Evolutionary conservation across 176 grass and related monocot species (phyloP), one percentile per base, ranked within the genome.

Genomic region (Hsuehochloa calcarea): DNA sequence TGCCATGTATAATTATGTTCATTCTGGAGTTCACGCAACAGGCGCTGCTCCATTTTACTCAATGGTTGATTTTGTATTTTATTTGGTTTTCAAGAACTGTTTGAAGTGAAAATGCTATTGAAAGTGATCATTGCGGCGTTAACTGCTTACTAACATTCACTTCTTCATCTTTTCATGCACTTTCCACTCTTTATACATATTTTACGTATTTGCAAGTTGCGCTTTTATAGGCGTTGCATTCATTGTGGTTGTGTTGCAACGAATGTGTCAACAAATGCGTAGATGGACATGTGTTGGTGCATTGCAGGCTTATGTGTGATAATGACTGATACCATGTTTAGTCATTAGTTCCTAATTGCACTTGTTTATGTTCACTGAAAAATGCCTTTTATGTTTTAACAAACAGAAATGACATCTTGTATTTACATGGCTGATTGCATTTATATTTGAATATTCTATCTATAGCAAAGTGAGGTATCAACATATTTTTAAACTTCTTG

Each of bases 191-290:
- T 16, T 3, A 25, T 3, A 25, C 69, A n/a, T 10, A n/a, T 56
- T 58, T 58, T 58, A 25, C 10, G n/a, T 23, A 60, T 60, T 25
- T 60, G 2, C n/a, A 60, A 23, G 10, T 31, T 49, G 43, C 6
- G 27, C 65, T 70, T 72, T 76, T 71, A 72, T 54, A 67, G 47
- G 65, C 22, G 59, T 84, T 84, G 40, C 27, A 65, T 55, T 84
- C 29, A 66, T 84, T 75, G 17, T 44, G 17, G 9, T 39, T 74
- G 50, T 40, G 29, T 75, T 75, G 61, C 70, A 75, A 75, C 75
- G 59, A 44, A 65, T 66, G 71, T 0, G 29, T 54, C 70, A 41
- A 66, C 59, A 22, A 75, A 75, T 76, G 71, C 20, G 31, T 65
- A 84, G 66, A 76, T 25, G 10, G 20, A 84, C 41, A 52, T 65